phyloP scores from a whole-genome alignment of 805 yeast species.

The Candida nemodendra region DNA sequence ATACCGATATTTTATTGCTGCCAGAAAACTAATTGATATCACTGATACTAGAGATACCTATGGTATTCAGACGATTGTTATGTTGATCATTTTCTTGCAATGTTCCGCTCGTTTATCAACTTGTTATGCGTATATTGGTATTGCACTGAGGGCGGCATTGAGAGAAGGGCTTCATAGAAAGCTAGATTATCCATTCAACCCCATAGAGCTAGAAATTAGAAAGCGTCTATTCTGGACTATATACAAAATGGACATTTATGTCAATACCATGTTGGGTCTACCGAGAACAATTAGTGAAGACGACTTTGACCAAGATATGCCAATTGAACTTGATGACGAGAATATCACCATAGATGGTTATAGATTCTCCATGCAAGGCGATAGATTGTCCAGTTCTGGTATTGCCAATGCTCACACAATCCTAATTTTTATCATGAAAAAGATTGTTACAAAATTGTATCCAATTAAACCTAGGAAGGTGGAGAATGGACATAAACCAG shows the following conservation, averaged over 20 bases:
- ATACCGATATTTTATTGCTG: slow-evolving; percentile 74
- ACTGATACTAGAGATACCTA: slow-evolving; percentile 80
- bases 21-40: slow-evolving; percentile 74
- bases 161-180: slow-evolving; percentile 82
- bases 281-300: slow-evolving; percentile 75
- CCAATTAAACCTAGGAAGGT: slow-evolving; percentile 55
- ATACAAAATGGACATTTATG: slow-evolving; percentile 86
- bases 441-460: slow-evolving; percentile 69
- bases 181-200: slow-evolving; percentile 60
- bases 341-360: slow-evolving; percentile 70
- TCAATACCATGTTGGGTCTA: slow-evolving; percentile 81
- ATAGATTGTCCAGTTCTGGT: slow-evolving; percentile 64
- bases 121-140: slow-evolving; percentile 86
- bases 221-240: slow-evolving; percentile 88
- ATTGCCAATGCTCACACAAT: slow-evolving; percentile 86
- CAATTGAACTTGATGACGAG: slow-evolving; percentile 83
- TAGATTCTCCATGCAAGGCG: slow-evolving; percentile 39
- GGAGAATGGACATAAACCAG: slow-evolving; percentile 31
- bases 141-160: slow-evolving; percentile 78
- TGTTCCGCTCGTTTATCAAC: slow-evolving; percentile 85
- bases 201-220: slow-evolving; percentile 78
- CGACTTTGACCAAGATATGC: slow-evolving; percentile 85
- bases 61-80: slow-evolving; percentile 82
- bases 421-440: slow-evolving; percentile 66
- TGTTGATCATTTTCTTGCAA: slow-evolving; percentile 82